Base-by-base conservation (phyloP, 2,329 filamentous ascomycete species). In the Fusarium chuoi region DNA sequence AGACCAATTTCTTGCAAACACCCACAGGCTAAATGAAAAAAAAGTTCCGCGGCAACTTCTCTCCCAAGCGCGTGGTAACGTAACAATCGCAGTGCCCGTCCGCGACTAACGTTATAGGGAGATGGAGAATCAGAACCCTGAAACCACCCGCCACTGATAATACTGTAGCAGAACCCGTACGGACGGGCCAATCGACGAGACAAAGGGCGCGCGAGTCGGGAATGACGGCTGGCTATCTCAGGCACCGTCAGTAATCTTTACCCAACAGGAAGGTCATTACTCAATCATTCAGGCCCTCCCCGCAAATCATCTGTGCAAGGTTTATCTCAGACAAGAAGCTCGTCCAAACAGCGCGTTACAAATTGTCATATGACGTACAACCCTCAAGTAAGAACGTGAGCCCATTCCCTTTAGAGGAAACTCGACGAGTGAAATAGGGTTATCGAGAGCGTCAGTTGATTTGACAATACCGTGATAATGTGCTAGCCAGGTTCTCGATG, bases 181-280 rank as follows among this genome's bases (percentile, higher is more conserved):
- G 35, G 24, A 55, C 35, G 35, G 51, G 51, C 51, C 51, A 55
- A 41, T 55, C 36, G 36, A 51, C 64, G 61, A 69, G 56, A 28
- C 49, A 59, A 71, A 71, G 55, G 59, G 59, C 65, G 57, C 51
- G 15, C 7, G 24, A 28, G 10, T 46, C 68, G 48, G 59, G 39
- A 67, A 56, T 45, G 41, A 63, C 65, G 62, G 49, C 41, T 62
- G 61, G 42, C 39, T 67, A 63, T 56, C 68, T 52, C 48, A 61
- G 67, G 51, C 30, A 68, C 55, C 48, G 44, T 49, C 49, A 51
- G 36, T 55, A 55, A 58, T 61, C 67, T 74, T 60, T 46, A 73
- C 66, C 24, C 59, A 70, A 70, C n/a, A 24, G 67, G 67, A 74
- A 71, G 62, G 58, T 72, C 71, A 45, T 74, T 68, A 46, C 46